Evolutionary conservation across 2,329 filamentous ascomycete genomes (phyloP).

Genomic region (Tolypocladium guangdongense): DNA sequence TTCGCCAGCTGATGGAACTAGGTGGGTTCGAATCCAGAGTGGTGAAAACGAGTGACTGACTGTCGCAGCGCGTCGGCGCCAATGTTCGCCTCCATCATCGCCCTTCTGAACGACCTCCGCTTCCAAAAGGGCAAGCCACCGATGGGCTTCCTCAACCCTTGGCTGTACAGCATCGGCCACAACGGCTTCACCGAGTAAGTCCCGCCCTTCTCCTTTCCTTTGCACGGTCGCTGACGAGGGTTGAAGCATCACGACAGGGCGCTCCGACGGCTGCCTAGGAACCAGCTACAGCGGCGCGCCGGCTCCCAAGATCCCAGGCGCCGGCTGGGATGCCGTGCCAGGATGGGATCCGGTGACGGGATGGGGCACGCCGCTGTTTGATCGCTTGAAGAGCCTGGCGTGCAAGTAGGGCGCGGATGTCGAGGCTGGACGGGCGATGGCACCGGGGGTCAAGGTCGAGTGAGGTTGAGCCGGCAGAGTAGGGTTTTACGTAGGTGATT

Average conservation of each 20-base stretch:
- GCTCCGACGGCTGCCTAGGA: slow-evolving; percentile 20
- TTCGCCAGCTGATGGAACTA: slow-evolving; percentile 19
- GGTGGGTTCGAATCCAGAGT: slow-evolving; percentile 9
- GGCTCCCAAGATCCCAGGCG: slow-evolving; percentile 4
- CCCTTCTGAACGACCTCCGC: slow-evolving; percentile 53
- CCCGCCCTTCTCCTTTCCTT: background rate
- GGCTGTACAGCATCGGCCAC: slow-evolving; percentile 35
- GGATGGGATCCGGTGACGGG: slow-evolving; percentile 8
- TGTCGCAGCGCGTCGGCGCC: slow-evolving; percentile 44
- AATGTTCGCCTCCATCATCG: slow-evolving; percentile 50
- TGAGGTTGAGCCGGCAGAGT: background rate
- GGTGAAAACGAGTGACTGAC: background rate
- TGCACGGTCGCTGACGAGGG: background rate
- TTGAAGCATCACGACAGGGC: slow-evolving; percentile 24
- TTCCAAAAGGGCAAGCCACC: slow-evolving; percentile 39
- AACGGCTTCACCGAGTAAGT: slow-evolving; percentile 25
- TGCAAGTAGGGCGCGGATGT: too few species aligned
- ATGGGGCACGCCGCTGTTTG: slow-evolving; percentile 6
- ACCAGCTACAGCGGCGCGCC: slow-evolving; percentile 10
- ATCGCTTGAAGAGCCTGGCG: slow-evolving; percentile 2
- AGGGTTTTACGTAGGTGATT: too few species aligned
- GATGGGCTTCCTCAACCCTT: slow-evolving; percentile 52
- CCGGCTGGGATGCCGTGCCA: slow-evolving; percentile 4
- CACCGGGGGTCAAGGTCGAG: too few species aligned
- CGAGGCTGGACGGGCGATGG: background rate